Base-by-base conservation (phyloP, 2,329 filamentous ascomycete genomes). In the Diaporthe citri region DNA sequence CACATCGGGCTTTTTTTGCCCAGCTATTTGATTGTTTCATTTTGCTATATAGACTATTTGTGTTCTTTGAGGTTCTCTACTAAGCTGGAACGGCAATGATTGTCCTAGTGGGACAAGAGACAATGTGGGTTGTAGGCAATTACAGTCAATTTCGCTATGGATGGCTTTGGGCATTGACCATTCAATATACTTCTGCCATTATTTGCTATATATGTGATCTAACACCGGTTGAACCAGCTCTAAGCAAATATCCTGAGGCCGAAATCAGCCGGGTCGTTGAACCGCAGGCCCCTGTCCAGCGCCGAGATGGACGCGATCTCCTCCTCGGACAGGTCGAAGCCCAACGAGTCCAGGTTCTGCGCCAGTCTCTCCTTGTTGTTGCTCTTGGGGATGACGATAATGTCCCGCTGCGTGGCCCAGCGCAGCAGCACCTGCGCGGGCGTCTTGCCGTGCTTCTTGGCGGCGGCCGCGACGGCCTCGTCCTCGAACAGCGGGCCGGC, bases 351-450 rank as follows among this genome's bases (percentile, higher is more conserved):
- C 78, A 96, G 85, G 85, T 95, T 95, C 86, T 93, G 87, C 74
- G 86, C 82, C 82, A 95, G 88, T 78, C 86, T 78, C 39, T 82
- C 86, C 77, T 77, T 80, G 78, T 83, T 88, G 84, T 83, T 93
- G 77, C 90, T 93, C 90, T 96, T 96, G 79, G 94, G 94, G 79
- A 97, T 97, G 79, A 97, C 93, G 67, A 94, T 93, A 72, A 97
- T 87, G 41, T 91, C 92, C 67, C 93, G 90, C 88, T 97, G 95
- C n/a, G 95, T 97, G 31, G 95, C 91, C 95, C 95, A 98, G 80
- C 95, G 90, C 79, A 98, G 88, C 76, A 97, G 89, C 34, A 97
- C 89, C 89, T 98, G 95, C 22, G 94, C 93, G 10, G 94, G 88
- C 9, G 92, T 91, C 88, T 93, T 95, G 83, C 86, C 86, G 81